phyloP scores from a whole-genome alignment of 1,284 basidiomycete species.

The Malassezia dermatis region DNA sequence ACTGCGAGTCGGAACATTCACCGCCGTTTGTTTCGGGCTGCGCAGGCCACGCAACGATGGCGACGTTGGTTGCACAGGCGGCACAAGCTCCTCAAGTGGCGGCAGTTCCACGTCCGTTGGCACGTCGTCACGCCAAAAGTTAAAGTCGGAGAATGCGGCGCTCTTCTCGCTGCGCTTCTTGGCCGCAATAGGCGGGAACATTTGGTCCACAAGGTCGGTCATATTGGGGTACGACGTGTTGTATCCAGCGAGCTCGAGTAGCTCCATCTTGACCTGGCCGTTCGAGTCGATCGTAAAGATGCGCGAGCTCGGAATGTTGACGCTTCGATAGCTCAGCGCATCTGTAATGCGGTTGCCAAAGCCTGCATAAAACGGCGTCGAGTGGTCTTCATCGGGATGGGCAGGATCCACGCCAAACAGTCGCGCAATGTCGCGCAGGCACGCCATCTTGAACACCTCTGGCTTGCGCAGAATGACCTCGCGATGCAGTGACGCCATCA shows the following conservation, averaged over 20 bases:
- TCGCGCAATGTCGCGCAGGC: slow-evolving; percentile 85
- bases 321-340: slow-evolving; percentile 87
- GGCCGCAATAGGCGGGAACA: slow-evolving; percentile 83
- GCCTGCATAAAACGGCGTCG: slow-evolving; percentile 81
- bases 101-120: slow-evolving; percentile 63
- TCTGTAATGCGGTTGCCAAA: slow-evolving; percentile 99
- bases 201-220: slow-evolving; percentile 97
- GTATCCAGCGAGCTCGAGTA: slow-evolving; percentile 88
- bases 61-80: slow-evolving; percentile 13
- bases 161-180: slow-evolving; percentile 56
- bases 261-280: slow-evolving; percentile 94
- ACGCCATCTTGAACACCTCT: slow-evolving; percentile 99
- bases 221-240: slow-evolving; percentile 94
- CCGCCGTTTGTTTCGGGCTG: slow-evolving; percentile 4
- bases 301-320: slow-evolving; percentile 82
- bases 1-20: neutral
- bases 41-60: slow-evolving; percentile 7
- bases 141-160: slow-evolving; percentile 90
- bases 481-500: slow-evolving; percentile 88
- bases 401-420: slow-evolving; percentile 61
- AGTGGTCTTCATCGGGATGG: neutral
- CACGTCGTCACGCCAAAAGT: slow-evolving; percentile 71
- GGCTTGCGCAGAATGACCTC: slow-evolving; percentile 63
- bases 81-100: slow-evolving; percentile 57
- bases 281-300: slow-evolving; percentile 96